Percentiles rank a stretch among this genome's conserved stretches.
These are phyloP conservation scores for Clavispora santaluciae DNA, from an alignment of 805 yeast species.

Conservation along the genomic window DNA sequence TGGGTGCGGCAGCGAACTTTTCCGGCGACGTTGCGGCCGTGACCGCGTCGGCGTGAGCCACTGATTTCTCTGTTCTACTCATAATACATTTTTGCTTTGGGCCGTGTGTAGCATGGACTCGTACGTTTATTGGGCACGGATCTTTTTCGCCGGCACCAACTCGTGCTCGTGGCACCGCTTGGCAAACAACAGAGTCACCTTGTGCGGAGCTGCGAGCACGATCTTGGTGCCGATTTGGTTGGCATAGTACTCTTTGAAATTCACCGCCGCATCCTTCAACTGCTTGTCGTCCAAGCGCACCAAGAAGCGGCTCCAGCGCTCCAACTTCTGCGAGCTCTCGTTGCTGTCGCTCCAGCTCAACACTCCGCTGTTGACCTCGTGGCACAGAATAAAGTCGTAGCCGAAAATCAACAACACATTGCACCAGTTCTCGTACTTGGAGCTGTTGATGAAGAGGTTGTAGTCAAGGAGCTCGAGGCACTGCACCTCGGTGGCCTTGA, in stretches of 20 bases:
- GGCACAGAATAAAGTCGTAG: slow-evolving; percentile 37
- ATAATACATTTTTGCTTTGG: too few relatives aligned
- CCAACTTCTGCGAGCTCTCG: slow-evolving; percentile 10
- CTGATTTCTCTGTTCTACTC: too few relatives aligned
- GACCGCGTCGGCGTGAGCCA: slow-evolving; percentile 15
- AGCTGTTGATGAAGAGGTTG: slow-evolving; percentile 48
- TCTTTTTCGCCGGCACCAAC: slow-evolving; percentile 5
- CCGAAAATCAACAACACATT: slow-evolving; percentile 38
- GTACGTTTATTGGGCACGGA: background rate
- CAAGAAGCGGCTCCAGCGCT: slow-evolving; percentile 15
- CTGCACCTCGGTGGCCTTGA: slow-evolving; percentile 48
- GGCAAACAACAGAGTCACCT: slow-evolving; percentile 10
- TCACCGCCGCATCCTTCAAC: slow-evolving; percentile 10
- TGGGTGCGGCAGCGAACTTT: slow-evolving; percentile 2
- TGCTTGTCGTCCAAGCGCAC: slow-evolving; percentile 10
- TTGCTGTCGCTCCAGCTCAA: slow-evolving; percentile 13
- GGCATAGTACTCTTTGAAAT: slow-evolving; percentile 18
- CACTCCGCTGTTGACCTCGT: slow-evolving; percentile 21
- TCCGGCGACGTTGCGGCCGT: slow-evolving; percentile 11
- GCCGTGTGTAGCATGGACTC: too few relatives aligned
- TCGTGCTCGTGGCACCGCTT: slow-evolving; percentile 12
- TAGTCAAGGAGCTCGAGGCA: slow-evolving; percentile 54
- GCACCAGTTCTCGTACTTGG: slow-evolving; percentile 46
- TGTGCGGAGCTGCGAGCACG: slow-evolving; percentile 10
- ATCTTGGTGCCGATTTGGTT: slow-evolving; percentile 16